Evolutionary conservation across 2,329 filamentous ascomycete species (phyloP).

Genomic region (Arthrinium phaeospermum): DNA sequence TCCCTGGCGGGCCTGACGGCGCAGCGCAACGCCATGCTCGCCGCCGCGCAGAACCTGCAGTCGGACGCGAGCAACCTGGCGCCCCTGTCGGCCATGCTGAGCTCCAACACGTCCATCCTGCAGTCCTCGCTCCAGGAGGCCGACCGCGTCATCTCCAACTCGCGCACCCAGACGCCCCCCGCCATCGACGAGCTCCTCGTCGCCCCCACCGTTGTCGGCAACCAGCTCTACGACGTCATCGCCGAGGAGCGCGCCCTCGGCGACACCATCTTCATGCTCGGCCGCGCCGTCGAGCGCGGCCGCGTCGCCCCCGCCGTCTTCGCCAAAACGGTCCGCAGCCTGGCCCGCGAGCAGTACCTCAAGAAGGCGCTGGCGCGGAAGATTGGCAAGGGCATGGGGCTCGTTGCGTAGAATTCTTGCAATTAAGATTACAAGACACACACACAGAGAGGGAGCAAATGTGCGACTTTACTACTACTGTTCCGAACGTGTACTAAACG

Average conservation of each 20-base stretch:
- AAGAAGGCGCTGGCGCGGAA: conserved; percentile 83
- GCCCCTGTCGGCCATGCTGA: conserved; percentile 72
- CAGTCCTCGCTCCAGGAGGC: conserved; percentile 79
- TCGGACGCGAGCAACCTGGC: conserved; percentile 75
- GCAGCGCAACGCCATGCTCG: conserved; percentile 78
- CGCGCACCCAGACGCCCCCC: conserved; percentile 71
- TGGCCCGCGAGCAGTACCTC: conserved; percentile 81
- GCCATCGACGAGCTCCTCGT: conserved; percentile 90
- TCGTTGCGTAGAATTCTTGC: conserved; percentile 45
- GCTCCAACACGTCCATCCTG: conserved; percentile 79
- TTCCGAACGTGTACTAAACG: not conserved
- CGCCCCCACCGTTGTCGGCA: conserved; percentile 90
- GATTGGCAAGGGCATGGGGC: conserved; percentile 77
- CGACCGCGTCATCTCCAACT: conserved; percentile 76
- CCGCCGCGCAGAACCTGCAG: conserved; percentile 72
- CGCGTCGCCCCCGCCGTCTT: conserved; percentile 75
- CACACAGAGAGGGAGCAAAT: too few species aligned
- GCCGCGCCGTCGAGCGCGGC: conserved; percentile 75
- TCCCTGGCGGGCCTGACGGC: conserved; percentile 78
- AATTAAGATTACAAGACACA: not conserved
- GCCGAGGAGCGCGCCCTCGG: conserved; percentile 87
- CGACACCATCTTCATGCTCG: conserved; percentile 85
- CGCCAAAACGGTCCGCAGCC: conserved; percentile 74
- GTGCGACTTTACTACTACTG: not conserved
- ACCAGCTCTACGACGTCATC: conserved; percentile 87